These are phyloP conservation scores for Tulasnella calospora DNA, from an alignment of 768 basidiomycete species.

Conservation along the genomic window DNA sequence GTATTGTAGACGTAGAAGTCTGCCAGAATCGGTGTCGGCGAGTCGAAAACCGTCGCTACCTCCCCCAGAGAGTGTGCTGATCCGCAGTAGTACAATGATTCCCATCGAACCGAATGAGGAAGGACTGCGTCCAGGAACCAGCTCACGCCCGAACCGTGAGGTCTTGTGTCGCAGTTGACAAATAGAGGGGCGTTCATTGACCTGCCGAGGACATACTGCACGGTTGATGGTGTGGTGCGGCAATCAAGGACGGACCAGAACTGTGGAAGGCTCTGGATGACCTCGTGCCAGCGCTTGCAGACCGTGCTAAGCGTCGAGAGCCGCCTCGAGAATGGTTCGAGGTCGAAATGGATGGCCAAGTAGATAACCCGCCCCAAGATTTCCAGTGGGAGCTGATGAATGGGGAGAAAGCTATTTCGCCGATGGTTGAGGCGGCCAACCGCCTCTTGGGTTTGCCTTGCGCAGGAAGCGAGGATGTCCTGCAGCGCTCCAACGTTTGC, in stretches of 20 bases:
- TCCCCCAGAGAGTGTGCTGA: neutral
- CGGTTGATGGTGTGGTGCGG: neutral
- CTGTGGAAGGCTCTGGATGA: neutral
- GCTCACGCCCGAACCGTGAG: neutral
- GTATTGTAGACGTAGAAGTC: neutral
- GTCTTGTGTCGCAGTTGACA: neutral
- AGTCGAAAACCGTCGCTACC: neutral
- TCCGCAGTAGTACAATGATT: neutral
- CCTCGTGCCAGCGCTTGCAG: neutral
- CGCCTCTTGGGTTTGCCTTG: neutral
- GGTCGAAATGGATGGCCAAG: neutral
- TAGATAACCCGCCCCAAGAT: neutral
- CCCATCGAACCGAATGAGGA: neutral
- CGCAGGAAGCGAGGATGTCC: neutral
- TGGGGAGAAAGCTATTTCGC: neutral
- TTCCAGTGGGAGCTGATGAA: neutral
- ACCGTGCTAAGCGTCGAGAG: neutral
- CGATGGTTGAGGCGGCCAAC: neutral
- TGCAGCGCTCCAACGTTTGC: neutral
- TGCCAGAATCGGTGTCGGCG: neutral
- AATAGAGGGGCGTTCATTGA: neutral
- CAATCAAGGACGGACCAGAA: slow-evolving; percentile 4
- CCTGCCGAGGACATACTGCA: neutral
- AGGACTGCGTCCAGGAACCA: neutral
- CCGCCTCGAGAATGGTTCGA: neutral